Conservation (phyloP, 768 basidiomycete species). For the button mushroom (Agaricus bisporus) region DNA sequence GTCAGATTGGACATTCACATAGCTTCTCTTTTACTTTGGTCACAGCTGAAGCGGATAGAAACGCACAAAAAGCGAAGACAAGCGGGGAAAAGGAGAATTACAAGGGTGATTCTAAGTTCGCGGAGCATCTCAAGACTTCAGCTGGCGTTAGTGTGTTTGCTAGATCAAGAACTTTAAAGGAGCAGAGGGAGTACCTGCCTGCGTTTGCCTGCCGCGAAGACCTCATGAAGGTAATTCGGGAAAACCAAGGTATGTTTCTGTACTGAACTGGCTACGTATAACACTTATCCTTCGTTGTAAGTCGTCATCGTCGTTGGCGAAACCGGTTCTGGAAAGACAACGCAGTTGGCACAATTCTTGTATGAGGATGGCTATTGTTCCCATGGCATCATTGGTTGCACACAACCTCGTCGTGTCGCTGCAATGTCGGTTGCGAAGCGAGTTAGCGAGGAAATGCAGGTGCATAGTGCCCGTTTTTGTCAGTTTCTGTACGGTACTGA, state of each 20-base stretch:
- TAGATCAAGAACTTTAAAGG: conserved; percentile 75
- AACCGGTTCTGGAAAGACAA: conserved; percentile 99
- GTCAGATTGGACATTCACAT: conserved; percentile 76
- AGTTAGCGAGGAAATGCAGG: conserved; percentile 99
- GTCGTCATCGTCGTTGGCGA: conserved; percentile 97
- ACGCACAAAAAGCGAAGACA: conserved; percentile 44
- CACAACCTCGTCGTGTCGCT: conserved; percentile 96
- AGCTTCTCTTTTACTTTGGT: conserved; percentile 35
- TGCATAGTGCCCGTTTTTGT: conserved; percentile 25
- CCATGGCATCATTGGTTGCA: conserved; percentile 91
- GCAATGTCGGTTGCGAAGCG: conserved; percentile 99
- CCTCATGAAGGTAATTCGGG: conserved; percentile 78
- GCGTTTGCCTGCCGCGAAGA: conserved; percentile 98
- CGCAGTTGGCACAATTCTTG: conserved; percentile 90
- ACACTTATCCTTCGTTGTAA: conserved; percentile 23
- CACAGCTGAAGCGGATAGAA: conserved; percentile 51
- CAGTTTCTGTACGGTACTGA: neutral
- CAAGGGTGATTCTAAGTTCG: conserved; percentile 95
- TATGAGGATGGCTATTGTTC: conserved; percentile 96
- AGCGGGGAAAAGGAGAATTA: conserved; percentile 64
- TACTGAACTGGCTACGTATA: neutral
- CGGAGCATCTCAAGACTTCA: conserved; percentile 81
- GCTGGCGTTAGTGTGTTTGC: conserved; percentile 80
- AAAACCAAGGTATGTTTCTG: conserved; percentile 81
- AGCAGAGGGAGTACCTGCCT: conserved; percentile 95